Percentiles rank a stretch among this genome's conserved stretches.
These are phyloP conservation scores for Ogataea angusta DNA, from an alignment of 805 yeast genomes.

Conservation along the genomic window DNA sequence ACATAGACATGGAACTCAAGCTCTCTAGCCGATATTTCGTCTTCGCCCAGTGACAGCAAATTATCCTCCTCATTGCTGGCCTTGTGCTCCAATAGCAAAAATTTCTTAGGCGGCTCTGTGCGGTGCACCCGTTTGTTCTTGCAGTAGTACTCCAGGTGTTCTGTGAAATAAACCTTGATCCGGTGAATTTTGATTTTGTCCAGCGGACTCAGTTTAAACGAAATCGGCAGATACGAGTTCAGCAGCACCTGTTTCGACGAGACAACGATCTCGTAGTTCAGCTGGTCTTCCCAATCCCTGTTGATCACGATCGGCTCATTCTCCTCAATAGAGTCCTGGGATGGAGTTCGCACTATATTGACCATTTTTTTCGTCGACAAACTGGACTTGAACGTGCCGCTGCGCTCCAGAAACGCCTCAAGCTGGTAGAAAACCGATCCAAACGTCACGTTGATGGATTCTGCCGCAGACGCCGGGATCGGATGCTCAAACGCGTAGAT, in stretches of 20 bases:
- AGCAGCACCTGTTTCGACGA: slow-evolving; percentile 86
- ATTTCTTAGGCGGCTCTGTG: slow-evolving; percentile 85
- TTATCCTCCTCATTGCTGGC: slow-evolving; percentile 51
- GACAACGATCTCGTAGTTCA: slow-evolving; percentile 85
- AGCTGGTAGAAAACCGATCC: slow-evolving; percentile 74
- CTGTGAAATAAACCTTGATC: slow-evolving; percentile 80
- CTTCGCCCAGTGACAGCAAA: slow-evolving; percentile 39
- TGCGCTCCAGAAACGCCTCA: slow-evolving; percentile 67
- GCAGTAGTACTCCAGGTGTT: slow-evolving; percentile 88
- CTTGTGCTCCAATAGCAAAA: slow-evolving; percentile 73
- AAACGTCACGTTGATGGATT: slow-evolving; percentile 70
- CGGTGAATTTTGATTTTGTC: slow-evolving; percentile 87
- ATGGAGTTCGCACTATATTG: slow-evolving; percentile 67
- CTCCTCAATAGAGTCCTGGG: slow-evolving; percentile 77
- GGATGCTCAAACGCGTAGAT: slow-evolving; percentile 90
- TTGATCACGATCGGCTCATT: slow-evolving; percentile 90
- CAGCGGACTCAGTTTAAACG: slow-evolving; percentile 78
- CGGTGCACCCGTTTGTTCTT: slow-evolving; percentile 83
- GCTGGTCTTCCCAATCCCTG: slow-evolving; percentile 90
- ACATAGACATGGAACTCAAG: slow-evolving; percentile 83
- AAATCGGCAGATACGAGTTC: slow-evolving; percentile 79
- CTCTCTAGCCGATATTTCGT: slow-evolving; percentile 68
- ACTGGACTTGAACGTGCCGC: slow-evolving; percentile 83
- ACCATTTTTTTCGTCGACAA: slow-evolving; percentile 63
- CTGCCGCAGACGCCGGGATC: slow-evolving; percentile 78